These are phyloP conservation scores for Syncephalastrum sp. DNA, from an alignment of 371 early-diverging fungal genomes.

Conservation along the genomic window DNA sequence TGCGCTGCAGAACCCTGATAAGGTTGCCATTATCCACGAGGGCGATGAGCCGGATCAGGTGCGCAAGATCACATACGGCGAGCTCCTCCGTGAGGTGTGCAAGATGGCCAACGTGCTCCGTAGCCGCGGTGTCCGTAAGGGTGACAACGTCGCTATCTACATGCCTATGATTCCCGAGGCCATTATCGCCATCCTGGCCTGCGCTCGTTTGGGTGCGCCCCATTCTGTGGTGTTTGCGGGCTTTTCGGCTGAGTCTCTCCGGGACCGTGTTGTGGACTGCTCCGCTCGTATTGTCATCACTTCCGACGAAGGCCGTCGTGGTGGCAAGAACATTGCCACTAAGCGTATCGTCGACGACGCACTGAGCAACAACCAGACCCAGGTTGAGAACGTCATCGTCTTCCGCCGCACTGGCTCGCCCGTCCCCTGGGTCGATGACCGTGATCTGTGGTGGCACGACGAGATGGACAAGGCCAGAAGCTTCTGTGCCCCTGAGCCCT, in stretches of 20 bases:
- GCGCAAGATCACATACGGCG: conserved; percentile 79
- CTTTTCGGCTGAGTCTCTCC: conserved; percentile 86
- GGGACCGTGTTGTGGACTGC: conserved; percentile 83
- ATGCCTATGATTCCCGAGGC: conserved; percentile 99
- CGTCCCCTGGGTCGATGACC: conserved; percentile 69
- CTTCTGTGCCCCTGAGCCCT: conserved; percentile 80
- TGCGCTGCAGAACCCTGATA: conserved; percentile 68
- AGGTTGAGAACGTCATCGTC: conserved; percentile 84
- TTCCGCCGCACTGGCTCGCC: conserved; percentile 80
- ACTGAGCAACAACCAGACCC: conserved; percentile 52
- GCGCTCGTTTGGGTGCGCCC: conserved; percentile 90
- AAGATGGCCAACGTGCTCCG: conserved; percentile 82
- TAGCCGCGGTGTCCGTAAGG: conserved; percentile 82
- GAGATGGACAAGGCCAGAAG: conserved; percentile 72
- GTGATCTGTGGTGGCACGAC: conserved; percentile 92
- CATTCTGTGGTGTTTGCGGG: conserved; percentile 96
- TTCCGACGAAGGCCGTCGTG: conserved; percentile 88
- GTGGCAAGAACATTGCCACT: conserved; percentile 86
- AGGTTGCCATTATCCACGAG: conserved; percentile 85
- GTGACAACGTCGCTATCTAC: conserved; percentile 95
- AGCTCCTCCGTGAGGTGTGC: conserved; percentile 83
- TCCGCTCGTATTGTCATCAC: conserved; percentile 80
- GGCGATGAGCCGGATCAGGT: conserved; percentile 85
- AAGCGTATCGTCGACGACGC: conserved; percentile 95
- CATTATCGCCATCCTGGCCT: conserved; percentile 89